Evolutionary conservation across 169 alveolate genomes (phyloP).

Genomic region (Plasmodium adleri): DNA sequence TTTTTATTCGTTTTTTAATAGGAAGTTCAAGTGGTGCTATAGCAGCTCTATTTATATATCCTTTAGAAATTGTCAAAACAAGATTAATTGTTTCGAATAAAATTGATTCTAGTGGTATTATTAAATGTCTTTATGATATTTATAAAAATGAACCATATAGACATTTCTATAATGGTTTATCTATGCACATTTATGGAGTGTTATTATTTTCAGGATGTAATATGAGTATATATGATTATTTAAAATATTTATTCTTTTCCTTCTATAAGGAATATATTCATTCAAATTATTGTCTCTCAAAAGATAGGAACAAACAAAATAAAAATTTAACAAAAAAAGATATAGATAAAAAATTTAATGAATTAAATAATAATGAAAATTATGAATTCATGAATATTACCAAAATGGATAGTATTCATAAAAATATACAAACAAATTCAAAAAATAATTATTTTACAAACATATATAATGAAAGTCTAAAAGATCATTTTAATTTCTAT

Average conservation of each 20-base stretch:
- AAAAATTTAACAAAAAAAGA: neutral
- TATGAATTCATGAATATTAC: neutral
- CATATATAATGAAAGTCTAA: neutral
- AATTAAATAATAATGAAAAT: neutral
- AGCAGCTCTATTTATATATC: conserved; percentile 61
- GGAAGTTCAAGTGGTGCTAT: conserved; percentile 75
- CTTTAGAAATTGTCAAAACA: conserved; percentile 67
- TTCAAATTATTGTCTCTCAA: conserved; percentile 34
- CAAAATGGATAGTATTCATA: neutral
- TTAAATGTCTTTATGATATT: conserved; percentile 46
- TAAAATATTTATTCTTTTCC: conserved; percentile 48
- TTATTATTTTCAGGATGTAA: conserved; percentile 62
- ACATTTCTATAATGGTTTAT: conserved; percentile 54
- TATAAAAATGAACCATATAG: conserved; percentile 40
- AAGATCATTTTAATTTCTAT: neutral
- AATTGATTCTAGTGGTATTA: conserved; percentile 39
- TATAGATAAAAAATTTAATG: neutral
- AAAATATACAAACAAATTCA: neutral
- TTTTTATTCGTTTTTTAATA: conserved; percentile 62
- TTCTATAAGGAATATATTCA: conserved; percentile 58
- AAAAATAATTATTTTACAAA: neutral
- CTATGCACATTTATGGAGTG: conserved; percentile 66
- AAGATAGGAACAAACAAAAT: neutral
- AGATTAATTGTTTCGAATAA: conserved; percentile 60
- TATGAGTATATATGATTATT: conserved; percentile 73